phyloP scores from a whole-genome alignment of 2,329 filamentous ascomycete genomes.

The Fusarium hostae region DNA sequence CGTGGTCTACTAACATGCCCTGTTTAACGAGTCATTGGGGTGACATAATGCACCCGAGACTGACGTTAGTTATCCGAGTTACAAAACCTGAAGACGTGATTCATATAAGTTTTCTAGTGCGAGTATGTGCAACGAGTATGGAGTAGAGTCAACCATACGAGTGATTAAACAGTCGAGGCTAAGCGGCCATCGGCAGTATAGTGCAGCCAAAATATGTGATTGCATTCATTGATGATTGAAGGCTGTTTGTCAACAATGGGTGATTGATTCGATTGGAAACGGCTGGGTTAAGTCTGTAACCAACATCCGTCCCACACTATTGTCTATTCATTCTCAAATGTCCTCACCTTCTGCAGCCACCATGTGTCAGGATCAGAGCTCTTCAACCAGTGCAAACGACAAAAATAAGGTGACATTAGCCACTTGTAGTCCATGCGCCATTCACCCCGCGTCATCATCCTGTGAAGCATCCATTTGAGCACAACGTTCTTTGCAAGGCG shows the following conservation, averaged over 20 bases:
- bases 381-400: slow-evolving; percentile 22
- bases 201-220: slow-evolving; percentile 9
- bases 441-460: slow-evolving; percentile 27
- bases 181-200: background rate
- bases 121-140: background rate
- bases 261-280: slow-evolving; percentile 16
- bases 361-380: slow-evolving; percentile 28
- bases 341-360: slow-evolving; percentile 1
- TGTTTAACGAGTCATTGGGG: background rate
- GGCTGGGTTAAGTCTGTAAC: slow-evolving; percentile 10
- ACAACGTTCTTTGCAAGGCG: slow-evolving; percentile 23
- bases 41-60: slow-evolving; percentile 7
- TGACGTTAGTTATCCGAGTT: background rate
- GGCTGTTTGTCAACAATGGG: slow-evolving; percentile 14
- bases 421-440: background rate
- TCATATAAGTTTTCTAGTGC: background rate
- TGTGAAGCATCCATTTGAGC: slow-evolving; percentile 18
- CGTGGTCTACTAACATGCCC: slow-evolving; percentile 21
- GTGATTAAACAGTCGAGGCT: background rate
- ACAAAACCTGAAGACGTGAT: background rate
- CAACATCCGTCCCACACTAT: background rate
- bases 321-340: background rate
- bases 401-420: background rate
- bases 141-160: background rate
- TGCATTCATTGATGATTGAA: slow-evolving; percentile 11